Base-by-base conservation (phyloP, 345 rosid genomes). In the Bruguiera sexangula region DNA sequence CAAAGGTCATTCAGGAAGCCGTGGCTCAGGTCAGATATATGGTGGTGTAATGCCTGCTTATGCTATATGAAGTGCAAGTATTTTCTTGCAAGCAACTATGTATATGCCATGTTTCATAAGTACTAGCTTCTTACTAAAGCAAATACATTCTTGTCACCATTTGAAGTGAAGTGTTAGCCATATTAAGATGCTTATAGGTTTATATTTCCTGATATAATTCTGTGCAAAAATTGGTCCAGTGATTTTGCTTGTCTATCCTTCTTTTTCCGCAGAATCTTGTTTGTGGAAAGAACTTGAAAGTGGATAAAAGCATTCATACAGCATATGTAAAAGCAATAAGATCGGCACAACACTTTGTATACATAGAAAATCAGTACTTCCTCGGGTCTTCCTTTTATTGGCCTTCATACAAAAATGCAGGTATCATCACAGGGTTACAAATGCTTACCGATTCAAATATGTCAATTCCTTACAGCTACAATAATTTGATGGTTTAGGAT, bases 381-480 rank as follows among this genome's bases (percentile, higher is more conserved):
- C 74, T 87, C 19, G 90, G 96, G 56, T 89, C 96, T 72, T 85
- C 92, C 26, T 87, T 71, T 69, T 32, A 27, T 56, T 89, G 92
- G 96, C 88, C 92, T 52, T 84, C 96, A 13, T 82, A 85, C 84
- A 85, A 79, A 79, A 79, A 77, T 82, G 92, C 96, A 84, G 96
- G 96, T 87, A 79, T 30, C 22, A 32, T 3, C 36, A 43, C 3
- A 27, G 59, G 5, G 19, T 75, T 52, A 1, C 39, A 19, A 21
- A 22, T 26, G 32, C 19, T 34, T 43, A 53, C 54, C 31, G 19
- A 34, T 48, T 20, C 50, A 68, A 5, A 51, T 27, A 39, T 24
- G 21, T 2, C 31, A 18, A 34, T 20, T 55, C 8, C 21, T 51
- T 15, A 21, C 8, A 34, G 34, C 20, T 63, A 7, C 65, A 29